These are phyloP conservation scores for Craspedostauros australis DNA, from an alignment of 108 stramenopile species.

Conservation along the genomic window DNA sequence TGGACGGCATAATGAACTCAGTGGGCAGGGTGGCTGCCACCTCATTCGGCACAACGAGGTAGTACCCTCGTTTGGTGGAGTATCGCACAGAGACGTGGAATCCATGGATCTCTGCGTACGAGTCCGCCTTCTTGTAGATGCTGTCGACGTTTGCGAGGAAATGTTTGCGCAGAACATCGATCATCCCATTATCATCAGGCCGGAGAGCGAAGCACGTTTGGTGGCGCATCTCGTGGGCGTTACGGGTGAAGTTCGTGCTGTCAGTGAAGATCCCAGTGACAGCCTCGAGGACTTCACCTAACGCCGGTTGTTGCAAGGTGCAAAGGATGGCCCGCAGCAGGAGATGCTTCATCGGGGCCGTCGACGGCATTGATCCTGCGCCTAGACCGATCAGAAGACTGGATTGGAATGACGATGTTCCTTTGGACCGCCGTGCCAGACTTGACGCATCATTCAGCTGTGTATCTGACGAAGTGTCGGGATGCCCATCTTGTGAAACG, in stretches of 20 bases:
- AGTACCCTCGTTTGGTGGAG: conserved; percentile 69
- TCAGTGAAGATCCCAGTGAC: conserved; percentile 71
- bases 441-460: conserved; percentile 4
- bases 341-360: conserved; percentile 29
- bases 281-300: conserved; percentile 46
- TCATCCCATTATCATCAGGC: conserved; percentile 77
- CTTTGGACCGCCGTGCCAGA: conserved; percentile 10
- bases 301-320: conserved; percentile 64
- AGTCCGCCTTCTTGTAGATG: conserved; percentile 82
- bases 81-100: conserved; percentile 72
- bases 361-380: conserved; percentile 10
- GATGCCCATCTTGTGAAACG: not conserved
- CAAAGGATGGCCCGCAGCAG: conserved; percentile 71
- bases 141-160: conserved; percentile 89
- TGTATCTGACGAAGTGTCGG: no score
- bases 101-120: conserved; percentile 74
- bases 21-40: conserved; percentile 56
- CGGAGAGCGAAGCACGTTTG: conserved; percentile 90
- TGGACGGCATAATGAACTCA: conserved; percentile 74
- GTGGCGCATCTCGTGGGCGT: conserved; percentile 80
- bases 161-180: conserved; percentile 76
- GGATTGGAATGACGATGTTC: conserved; percentile 34
- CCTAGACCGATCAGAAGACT: conserved; percentile 74
- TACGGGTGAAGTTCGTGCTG: conserved; percentile 63
- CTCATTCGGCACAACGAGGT: conserved; percentile 58